These are phyloP conservation scores for Zygotorulaspora mrakii DNA, from an alignment of 1,139 yeast species.

Conservation along the genomic window DNA sequence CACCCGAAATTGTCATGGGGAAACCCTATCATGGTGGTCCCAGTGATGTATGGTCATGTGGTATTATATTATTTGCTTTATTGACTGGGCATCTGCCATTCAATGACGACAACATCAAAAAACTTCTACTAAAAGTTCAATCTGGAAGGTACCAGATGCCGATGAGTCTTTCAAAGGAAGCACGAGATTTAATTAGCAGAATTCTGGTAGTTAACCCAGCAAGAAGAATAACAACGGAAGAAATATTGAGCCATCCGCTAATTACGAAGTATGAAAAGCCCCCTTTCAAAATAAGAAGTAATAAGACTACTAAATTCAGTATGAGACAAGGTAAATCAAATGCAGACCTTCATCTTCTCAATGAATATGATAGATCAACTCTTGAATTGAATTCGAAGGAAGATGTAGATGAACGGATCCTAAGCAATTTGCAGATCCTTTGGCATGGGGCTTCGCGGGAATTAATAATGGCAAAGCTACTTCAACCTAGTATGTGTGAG, in stretches of 20 bases:
- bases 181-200: constrained; percentile 75
- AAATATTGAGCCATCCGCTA: constrained; percentile 75
- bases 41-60: constrained; percentile 85
- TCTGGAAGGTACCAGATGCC: constrained; percentile 75
- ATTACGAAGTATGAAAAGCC: constrained; percentile 57
- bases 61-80: constrained; percentile 72
- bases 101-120: constrained; percentile 75
- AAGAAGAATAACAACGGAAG: constrained; percentile 69
- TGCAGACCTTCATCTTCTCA: constrained; percentile 27
- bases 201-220: constrained; percentile 81
- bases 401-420: constrained; percentile 75
- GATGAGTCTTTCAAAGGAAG: constrained; percentile 67
- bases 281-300: constrained; percentile 26
- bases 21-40: constrained; percentile 77
- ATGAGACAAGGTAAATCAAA: constrained; percentile 37
- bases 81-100: constrained; percentile 77
- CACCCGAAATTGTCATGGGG: constrained; percentile 81
- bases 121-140: constrained; percentile 66
- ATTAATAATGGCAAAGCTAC: constrained; percentile 54
- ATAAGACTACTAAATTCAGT: constrained; percentile 27
- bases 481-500: constrained; percentile 60
- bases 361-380: constrained; percentile 26
- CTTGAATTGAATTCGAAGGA: constrained; percentile 42
- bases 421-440: constrained; percentile 78
- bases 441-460: constrained; percentile 83